A percentile compares a stretch with the other conserved stretches of the same genome.
These are phyloP conservation scores for Phytophthora gonapodyides DNA, from an alignment of 352 stramenopile species.

Conservation along the genomic window DNA sequence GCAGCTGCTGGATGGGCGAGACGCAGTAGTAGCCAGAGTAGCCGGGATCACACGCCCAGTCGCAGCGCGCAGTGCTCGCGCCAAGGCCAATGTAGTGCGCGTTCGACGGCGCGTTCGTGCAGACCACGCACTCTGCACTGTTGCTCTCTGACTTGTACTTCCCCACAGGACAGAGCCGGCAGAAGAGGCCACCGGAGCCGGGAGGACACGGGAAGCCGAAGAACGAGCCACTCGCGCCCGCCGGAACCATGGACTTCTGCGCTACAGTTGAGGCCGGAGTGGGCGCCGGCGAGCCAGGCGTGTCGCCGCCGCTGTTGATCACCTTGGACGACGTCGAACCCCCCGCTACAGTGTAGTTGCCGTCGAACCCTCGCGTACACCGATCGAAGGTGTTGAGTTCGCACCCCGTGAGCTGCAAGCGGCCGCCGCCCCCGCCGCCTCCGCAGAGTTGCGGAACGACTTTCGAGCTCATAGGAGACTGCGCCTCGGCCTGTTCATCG, in stretches of 20 bases:
- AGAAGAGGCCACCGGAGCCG: slow-evolving; percentile 76
- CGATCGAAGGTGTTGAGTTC: slow-evolving; percentile 64
- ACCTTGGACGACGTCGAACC: slow-evolving; percentile 48
- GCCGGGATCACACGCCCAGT: slow-evolving; percentile 77
- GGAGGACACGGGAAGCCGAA: slow-evolving; percentile 82
- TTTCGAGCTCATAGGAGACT: slow-evolving; percentile 33
- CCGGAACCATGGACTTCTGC: slow-evolving; percentile 34
- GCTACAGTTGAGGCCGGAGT: slow-evolving; percentile 22
- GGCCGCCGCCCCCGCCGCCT: slow-evolving; percentile 71
- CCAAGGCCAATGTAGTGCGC: slow-evolving; percentile 66
- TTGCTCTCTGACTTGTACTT: slow-evolving; percentile 83
- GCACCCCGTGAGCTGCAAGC: slow-evolving; percentile 72
- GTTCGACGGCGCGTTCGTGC: slow-evolving; percentile 66
- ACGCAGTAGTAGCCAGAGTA: slow-evolving; percentile 78
- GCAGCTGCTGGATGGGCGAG: slow-evolving; percentile 74
- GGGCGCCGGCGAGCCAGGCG: slow-evolving; percentile 16
- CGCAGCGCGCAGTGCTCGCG: slow-evolving; percentile 51
- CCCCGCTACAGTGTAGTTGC: slow-evolving; percentile 79
- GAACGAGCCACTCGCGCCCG: slow-evolving; percentile 63
- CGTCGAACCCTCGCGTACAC: slow-evolving; percentile 73
- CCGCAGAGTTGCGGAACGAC: slow-evolving; percentile 49
- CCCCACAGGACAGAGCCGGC: slow-evolving; percentile 57
- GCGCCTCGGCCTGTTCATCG: slow-evolving; percentile 29
- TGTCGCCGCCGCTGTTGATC: slow-evolving; percentile 17
- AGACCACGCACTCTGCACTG: slow-evolving; percentile 70